Evolutionary conservation across 192 early-diverging fungal species (phyloP).

Genomic region (Coemansia furcata): DNA sequence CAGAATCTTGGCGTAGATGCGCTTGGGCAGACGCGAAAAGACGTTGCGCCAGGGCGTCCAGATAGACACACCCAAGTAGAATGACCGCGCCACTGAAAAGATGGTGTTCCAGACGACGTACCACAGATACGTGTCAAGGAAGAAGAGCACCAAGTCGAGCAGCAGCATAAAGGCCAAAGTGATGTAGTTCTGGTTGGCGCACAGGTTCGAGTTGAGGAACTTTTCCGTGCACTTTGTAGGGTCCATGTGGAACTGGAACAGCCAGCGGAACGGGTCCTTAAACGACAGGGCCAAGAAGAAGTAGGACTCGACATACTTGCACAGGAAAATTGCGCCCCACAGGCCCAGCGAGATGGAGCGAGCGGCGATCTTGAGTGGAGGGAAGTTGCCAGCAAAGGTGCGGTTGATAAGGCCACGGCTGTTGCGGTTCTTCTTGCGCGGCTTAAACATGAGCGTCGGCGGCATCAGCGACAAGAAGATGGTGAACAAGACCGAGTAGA

Average conservation of each 20-base stretch:
- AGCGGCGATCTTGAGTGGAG: conserved; percentile 62
- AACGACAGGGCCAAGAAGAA: conserved; percentile 81
- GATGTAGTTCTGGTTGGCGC: conserved; percentile 64
- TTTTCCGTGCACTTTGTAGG: conserved; percentile 61
- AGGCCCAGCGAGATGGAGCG: conserved; percentile 67
- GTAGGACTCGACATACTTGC: conserved; percentile 80
- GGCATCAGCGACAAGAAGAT: conserved; percentile 68
- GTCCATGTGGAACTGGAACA: conserved; percentile 56
- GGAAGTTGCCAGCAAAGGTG: conserved; percentile 74
- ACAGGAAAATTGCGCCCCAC: conserved; percentile 70
- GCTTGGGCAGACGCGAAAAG: conserved; percentile 75
- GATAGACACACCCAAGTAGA: conserved; percentile 76
- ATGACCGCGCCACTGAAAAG: conserved; percentile 73
- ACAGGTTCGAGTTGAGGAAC: conserved; percentile 58
- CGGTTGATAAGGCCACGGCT: conserved; percentile 56
- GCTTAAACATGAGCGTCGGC: conserved; percentile 60
- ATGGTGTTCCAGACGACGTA: conserved; percentile 83
- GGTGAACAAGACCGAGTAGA: conserved; percentile 65
- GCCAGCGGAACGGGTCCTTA: conserved; percentile 66
- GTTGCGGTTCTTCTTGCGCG: conserved; percentile 56
- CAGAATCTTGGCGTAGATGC: conserved; percentile 73
- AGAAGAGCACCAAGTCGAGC: conserved; percentile 72
- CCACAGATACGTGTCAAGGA: conserved; percentile 86
- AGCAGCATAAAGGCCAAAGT: conserved; percentile 73
- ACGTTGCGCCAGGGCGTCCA: conserved; percentile 82